Evolutionary conservation across 768 basidiomycete species (phyloP), one percentile per base, ranked within the genome.

Genomic region (Dioszegia aurantiaca): DNA sequence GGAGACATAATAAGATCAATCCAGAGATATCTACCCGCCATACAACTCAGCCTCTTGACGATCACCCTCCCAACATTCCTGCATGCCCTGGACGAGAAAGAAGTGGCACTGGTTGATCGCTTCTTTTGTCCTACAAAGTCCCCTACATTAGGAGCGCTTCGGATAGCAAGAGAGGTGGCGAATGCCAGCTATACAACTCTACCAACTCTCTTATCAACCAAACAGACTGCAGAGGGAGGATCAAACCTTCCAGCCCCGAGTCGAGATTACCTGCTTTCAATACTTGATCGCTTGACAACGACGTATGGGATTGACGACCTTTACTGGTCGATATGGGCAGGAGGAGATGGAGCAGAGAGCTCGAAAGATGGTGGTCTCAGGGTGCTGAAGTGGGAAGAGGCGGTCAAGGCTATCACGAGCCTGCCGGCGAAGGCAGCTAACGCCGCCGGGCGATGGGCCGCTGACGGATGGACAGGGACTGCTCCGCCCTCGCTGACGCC

Each of bases 381-480:
- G 27, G 42, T n/a, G 10, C 49, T 72, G 16, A 49, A 56, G 43
- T 95, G 92, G 92, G 87, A 89, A 63, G 87, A 90, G 63, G 84
- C 82, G 62, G 83, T 92, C 23, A 83, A 83, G 30, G 81, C 83
- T 58, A 53, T 86, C 1, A 79, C 85, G 48, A 80, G 83, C 16
- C 76, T 93, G 8, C 90, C 93, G 31, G 79, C 80, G n/a, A 90
- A 85, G 74, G 83, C 87, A 8, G 86, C 87, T 23, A 95, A 97
- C 77, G 82, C 83, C 2, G 73, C 85, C 31, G 82, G 79, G 27
- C 79, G 78, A 21, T 68, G 70, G 67, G 58, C 57, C 33, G 39
- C 24, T 8, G 68, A 72, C 26, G 78, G 78, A 44, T 69, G 67
- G 27, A 68, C 64, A 3, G 67, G 82, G 1, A 59, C 62, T 17